These are phyloP conservation scores for Teratosphaeria zuluensis DNA, from an alignment of 2,329 filamentous ascomycete genomes.

Conservation along the genomic window DNA sequence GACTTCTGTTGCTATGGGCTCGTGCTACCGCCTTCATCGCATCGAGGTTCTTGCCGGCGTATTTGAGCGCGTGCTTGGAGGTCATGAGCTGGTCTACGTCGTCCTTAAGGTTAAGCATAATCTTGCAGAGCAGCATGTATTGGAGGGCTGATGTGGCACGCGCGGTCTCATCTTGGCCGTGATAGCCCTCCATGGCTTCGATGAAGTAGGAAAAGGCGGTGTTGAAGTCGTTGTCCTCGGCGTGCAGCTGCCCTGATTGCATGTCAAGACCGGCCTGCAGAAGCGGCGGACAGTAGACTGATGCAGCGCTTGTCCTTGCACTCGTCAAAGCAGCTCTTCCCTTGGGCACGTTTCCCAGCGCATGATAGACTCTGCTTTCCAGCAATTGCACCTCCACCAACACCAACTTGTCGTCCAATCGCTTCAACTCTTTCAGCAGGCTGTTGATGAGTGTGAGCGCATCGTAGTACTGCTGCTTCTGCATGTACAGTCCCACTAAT, in stretches of 20 bases:
- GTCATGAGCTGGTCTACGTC: slow-evolving; percentile 92
- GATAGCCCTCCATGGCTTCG: slow-evolving; percentile 94
- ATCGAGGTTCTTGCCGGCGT: slow-evolving; percentile 89
- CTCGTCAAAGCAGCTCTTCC: slow-evolving; percentile 89
- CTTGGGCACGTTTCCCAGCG: slow-evolving; percentile 91
- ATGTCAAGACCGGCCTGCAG: slow-evolving; percentile 95
- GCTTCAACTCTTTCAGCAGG: slow-evolving; percentile 91
- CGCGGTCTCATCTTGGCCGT: slow-evolving; percentile 74
- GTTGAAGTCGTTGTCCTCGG: slow-evolving; percentile 98
- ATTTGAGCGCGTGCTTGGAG: slow-evolving; percentile 93
- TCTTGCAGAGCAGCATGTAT: slow-evolving; percentile 99
- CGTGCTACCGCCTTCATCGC: slow-evolving; percentile 98
- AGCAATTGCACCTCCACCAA: slow-evolving; percentile 95
- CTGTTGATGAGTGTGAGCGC: slow-evolving; percentile 93
- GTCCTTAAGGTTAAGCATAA: slow-evolving; percentile 95
- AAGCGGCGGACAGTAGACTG: slow-evolving; percentile 90
- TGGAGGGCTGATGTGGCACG: slow-evolving; percentile 96
- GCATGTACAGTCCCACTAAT: slow-evolving; percentile 88
- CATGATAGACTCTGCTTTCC: slow-evolving; percentile 95
- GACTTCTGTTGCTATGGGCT: slow-evolving; percentile 86
- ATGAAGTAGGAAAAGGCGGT: slow-evolving; percentile 99
- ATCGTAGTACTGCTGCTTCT: slow-evolving; percentile 95
- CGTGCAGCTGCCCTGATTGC: slow-evolving; percentile 98
- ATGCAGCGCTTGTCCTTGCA: slow-evolving; percentile 87
- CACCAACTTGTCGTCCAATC: slow-evolving; percentile 95